Evolutionary conservation across 2,329 filamentous ascomycete species (phyloP).

Genomic region (Reticulascus tulasneorum): DNA sequence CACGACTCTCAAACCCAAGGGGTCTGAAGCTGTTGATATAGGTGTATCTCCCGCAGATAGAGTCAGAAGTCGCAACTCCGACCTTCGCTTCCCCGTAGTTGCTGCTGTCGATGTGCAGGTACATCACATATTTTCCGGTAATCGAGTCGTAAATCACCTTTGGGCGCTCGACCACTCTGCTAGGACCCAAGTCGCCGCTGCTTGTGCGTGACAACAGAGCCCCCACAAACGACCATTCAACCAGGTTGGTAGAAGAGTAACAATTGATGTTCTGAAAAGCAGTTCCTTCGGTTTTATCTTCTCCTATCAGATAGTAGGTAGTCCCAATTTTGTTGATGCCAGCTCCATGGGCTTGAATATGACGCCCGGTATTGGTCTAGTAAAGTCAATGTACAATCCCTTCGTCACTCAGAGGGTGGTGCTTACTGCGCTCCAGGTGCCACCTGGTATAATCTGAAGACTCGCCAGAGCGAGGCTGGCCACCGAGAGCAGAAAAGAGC

Average conservation of each 20-base stretch:
- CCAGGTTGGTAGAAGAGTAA: conserved; percentile 60
- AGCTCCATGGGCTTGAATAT: conserved; percentile 64
- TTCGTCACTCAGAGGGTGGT: too few relatives aligned
- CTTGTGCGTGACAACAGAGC: conserved; percentile 51
- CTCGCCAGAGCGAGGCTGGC: conserved; percentile 9
- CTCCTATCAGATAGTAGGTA: conserved; percentile 65
- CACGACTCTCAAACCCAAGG: conserved; percentile 33
- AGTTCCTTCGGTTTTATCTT: conserved; percentile 63
- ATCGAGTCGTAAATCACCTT: conserved; percentile 64
- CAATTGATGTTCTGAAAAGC: conserved; percentile 64
- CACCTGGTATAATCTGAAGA: conserved; percentile 38
- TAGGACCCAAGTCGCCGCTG: conserved; percentile 56
- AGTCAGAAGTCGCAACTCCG: conserved; percentile 57
- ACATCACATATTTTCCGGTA: conserved; percentile 62
- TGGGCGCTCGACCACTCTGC: conserved; percentile 61
- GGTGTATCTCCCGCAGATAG: conserved; percentile 57
- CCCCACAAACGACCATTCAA: conserved; percentile 60
- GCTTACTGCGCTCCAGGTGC: conserved; percentile 41
- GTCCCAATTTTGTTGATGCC: conserved; percentile 50
- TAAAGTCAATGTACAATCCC: too few relatives aligned
- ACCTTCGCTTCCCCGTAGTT: conserved; percentile 61
- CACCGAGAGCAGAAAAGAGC: conserved; percentile 5
- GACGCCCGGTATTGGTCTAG: conserved; percentile 42
- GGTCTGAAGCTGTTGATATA: conserved; percentile 29
- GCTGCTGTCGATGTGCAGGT: conserved; percentile 62